A percentile compares a stretch with the other conserved stretches of the same genome.
Conservation (phyloP, 2,329 filamentous ascomycete species). For the Fusarium albidum region DNA sequence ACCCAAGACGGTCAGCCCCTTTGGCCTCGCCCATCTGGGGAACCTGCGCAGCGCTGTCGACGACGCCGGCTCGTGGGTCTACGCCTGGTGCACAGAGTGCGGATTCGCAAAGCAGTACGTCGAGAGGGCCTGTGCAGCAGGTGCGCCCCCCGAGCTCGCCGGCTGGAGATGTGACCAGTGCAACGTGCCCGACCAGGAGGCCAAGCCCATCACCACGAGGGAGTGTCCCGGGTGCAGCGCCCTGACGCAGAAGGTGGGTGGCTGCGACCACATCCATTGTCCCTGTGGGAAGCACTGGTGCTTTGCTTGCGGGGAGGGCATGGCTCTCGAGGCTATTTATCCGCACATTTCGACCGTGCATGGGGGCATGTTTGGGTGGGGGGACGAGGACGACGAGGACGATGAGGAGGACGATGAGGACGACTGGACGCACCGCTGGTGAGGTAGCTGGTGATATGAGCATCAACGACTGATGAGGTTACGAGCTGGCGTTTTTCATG, state of each 20-base stretch:
- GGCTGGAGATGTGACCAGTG: constrained; percentile 55
- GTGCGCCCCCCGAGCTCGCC: constrained; percentile 46
- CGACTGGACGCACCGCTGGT: constrained; percentile 14
- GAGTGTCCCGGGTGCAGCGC: constrained; percentile 49
- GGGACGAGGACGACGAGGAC: constrained; percentile 33
- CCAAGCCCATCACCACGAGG: constrained; percentile 24
- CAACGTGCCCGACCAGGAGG: constrained; percentile 1
- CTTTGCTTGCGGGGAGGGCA: constrained; percentile 47
- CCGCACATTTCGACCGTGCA: constrained; percentile 47
- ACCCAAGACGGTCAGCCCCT: constrained; percentile 45
- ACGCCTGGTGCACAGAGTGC: constrained; percentile 57
- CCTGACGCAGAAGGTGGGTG: constrained; percentile 47
- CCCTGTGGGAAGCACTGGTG: constrained; percentile 51
- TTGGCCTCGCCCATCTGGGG: constrained; percentile 49
- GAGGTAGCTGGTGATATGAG: not conserved
- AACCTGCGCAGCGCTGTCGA: constrained; percentile 50
- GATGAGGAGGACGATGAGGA: constrained; percentile 28
- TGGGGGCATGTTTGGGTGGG: constrained; percentile 40
- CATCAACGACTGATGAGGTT: constrained; percentile 3
- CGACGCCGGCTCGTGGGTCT: constrained; percentile 53
- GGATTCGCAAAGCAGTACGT: constrained; percentile 51
- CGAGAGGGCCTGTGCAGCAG: constrained; percentile 54
- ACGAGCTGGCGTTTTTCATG: not conserved
- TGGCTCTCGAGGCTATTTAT: constrained; percentile 44
- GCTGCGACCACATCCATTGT: constrained; percentile 52